Evolutionary conservation across 1,284 basidiomycete species (phyloP), one percentile per base, ranked within the genome.

Genomic region (Moniliella sp.): DNA sequence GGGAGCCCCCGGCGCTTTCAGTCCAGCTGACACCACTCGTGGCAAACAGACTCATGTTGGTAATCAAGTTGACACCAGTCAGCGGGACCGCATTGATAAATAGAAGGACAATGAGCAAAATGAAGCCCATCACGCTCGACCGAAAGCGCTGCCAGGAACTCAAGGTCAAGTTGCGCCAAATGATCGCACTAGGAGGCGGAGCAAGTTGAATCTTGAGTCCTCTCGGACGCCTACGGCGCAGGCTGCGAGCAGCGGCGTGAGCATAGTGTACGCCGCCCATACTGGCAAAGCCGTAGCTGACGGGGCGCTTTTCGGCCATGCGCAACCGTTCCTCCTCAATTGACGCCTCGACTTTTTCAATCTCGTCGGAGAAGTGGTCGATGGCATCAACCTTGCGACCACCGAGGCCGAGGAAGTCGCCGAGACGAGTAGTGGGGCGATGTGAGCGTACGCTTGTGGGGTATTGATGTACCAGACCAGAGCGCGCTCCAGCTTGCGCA

Each of bases 401-500:
- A 10, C 82, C 81, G 16, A 71, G 66, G 7, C 80, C 75, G 46
- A 76, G 61, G 42, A 69, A 73, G 3, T 73, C 78, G 11, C 79
- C 79, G 12, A 77, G 61, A 12, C 68, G 66, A 34, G 78, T 70
- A 2, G 66, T 76, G 0, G 83, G 83, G 15, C 83, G 66, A 39
- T 75, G 75, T 41, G 72, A 68, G 15, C 68, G 75, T 25, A 80
- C 64, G 47, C 71, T 71, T 77, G 76, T 12, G 69, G 73, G 50
- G 81, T 78, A 39, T 64, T 63, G 36, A 88, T 69, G 57, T 86
- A 86, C 43, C 71, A 73, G 28, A 86, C 81, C 10, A 91, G 67
- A 17, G 78, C 68, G 27, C 69, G 64, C 56, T 93, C 84, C 25
- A 91, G 71, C 39, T 82, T 74, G 29, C 74, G 67, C 10, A 93